Percentiles rank a stretch among this genome's conserved stretches.
These are phyloP conservation scores for Kewa caespitosa DNA, from an alignment of 179 eudicot genomes.

Conservation along the genomic window DNA sequence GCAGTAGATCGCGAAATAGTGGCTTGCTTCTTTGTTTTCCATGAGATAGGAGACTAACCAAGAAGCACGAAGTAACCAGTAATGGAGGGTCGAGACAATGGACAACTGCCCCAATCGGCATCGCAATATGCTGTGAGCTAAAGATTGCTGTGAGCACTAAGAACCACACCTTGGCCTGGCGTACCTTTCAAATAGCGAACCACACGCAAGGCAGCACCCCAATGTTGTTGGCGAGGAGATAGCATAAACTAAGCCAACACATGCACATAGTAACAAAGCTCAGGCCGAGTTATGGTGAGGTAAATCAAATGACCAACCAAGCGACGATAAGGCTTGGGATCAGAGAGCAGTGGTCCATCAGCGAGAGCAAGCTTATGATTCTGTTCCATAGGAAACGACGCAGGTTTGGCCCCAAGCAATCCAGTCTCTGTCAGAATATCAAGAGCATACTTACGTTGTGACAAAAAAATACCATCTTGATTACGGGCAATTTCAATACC, in stretches of 20 bases:
- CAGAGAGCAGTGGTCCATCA: background rate
- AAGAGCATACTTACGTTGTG: slow-evolving; percentile 17
- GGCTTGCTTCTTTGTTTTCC: slow-evolving; percentile 11
- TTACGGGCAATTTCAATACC: slow-evolving; percentile 8
- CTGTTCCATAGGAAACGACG: slow-evolving; percentile 2
- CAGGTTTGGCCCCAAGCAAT: slow-evolving; percentile 2
- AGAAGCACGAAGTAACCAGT: background rate
- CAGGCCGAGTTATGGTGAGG: slow-evolving; percentile 6
- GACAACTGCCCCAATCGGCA: slow-evolving; percentile 16
- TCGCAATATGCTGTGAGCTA: background rate
- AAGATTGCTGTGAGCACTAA: background rate
- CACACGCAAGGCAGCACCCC: background rate
- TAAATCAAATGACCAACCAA: background rate
- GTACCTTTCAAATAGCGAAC: background rate
- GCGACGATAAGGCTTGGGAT: background rate
- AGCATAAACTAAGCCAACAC: background rate
- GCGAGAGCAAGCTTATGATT: background rate
- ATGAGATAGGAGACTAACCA: slow-evolving; percentile 10
- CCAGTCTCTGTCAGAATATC: slow-evolving; percentile 12
- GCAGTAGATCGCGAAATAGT: background rate
- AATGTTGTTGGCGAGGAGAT: background rate
- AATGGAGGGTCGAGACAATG: background rate
- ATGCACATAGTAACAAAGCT: background rate
- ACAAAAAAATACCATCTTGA: background rate
- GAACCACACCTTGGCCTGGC: background rate